Evolutionary conservation across 2,329 filamentous ascomycete species (phyloP).

Genomic region (Rhinocladiella mackenziei): DNA sequence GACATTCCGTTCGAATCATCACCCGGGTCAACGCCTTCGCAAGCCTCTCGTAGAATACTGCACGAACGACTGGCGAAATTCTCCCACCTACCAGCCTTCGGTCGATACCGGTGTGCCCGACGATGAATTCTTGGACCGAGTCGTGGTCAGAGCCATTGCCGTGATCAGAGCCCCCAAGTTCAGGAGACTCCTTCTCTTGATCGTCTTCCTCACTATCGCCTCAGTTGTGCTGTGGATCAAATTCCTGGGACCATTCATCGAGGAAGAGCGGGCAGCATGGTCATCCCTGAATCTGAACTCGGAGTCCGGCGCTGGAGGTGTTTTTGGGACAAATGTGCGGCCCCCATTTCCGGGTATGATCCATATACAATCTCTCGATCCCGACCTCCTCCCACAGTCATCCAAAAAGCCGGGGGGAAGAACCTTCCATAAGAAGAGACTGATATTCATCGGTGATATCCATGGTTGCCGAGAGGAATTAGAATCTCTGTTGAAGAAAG

Average conservation of each 20-base stretch:
- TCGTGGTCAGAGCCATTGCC: slow-evolving; percentile 28
- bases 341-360: slow-evolving; percentile 50
- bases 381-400: slow-evolving; percentile 41
- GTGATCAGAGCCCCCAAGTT: slow-evolving; percentile 41
- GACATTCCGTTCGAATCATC: neutral
- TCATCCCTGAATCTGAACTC: slow-evolving; percentile 32
- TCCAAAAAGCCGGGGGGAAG: slow-evolving; percentile 32
- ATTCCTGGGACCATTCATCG: slow-evolving; percentile 18
- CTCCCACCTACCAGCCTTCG: slow-evolving; percentile 29
- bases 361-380: slow-evolving; percentile 48
- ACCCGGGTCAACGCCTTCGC: slow-evolving; percentile 4
- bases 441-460: slow-evolving; percentile 86
- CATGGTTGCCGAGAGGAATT: slow-evolving; percentile 75
- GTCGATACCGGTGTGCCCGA: slow-evolving; percentile 28
- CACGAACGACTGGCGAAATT: slow-evolving; percentile 39
- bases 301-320: slow-evolving; percentile 33
- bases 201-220: slow-evolving; percentile 7
- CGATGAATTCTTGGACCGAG: slow-evolving; percentile 26
- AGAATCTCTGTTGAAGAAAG: slow-evolving; percentile 60
- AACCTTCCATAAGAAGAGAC: slow-evolving; percentile 46
- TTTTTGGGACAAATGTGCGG: slow-evolving; percentile 47
- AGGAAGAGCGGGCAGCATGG: slow-evolving; percentile 26
- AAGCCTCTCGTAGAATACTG: slow-evolving; percentile 39
- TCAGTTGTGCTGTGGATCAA: slow-evolving; percentile 18
- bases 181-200: slow-evolving; percentile 30